Evolutionary conservation across 164 flowering plant species (phyloP).

Genomic region (Umbilicus rupestris): DNA sequence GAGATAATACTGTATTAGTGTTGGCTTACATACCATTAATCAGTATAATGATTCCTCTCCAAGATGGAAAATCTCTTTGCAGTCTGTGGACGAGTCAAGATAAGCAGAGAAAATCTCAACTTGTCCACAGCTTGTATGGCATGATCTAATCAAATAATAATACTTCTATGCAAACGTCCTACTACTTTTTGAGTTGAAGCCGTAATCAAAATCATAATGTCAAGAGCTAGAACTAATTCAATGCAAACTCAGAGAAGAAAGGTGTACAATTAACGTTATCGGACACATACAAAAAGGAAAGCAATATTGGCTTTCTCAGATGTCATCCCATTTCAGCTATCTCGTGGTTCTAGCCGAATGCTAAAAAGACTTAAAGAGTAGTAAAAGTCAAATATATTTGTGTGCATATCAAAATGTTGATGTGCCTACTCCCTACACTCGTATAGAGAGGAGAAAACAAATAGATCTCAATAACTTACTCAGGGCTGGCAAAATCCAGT

Average conservation of each 20-base stretch:
- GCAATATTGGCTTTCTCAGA: not conserved
- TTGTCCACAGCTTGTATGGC: not conserved
- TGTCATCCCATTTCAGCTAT: not conserved
- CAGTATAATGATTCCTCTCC: not conserved
- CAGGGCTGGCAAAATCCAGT: constrained; percentile 79
- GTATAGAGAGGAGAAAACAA: not conserved
- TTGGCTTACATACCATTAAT: not conserved
- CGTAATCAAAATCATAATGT: not conserved
- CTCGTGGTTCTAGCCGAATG: not conserved
- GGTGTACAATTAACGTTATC: not conserved
- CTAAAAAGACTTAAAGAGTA: not conserved
- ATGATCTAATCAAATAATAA: not conserved
- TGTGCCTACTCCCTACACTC: no score
- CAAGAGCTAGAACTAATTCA: not conserved
- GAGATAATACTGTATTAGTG: not conserved
- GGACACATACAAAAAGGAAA: not conserved
- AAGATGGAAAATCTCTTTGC: not conserved
- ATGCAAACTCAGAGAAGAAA: not conserved
- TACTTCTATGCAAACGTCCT: not conserved
- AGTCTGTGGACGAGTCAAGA: not conserved
- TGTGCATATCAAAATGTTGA: not conserved
- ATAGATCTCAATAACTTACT: constrained; percentile 30
- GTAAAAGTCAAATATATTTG: not conserved
- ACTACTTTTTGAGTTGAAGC: not conserved
- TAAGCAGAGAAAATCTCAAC: not conserved